These are phyloP conservation scores for Boeremia exigua DNA, from an alignment of 2,329 filamentous ascomycete species.

Conservation along the genomic window DNA sequence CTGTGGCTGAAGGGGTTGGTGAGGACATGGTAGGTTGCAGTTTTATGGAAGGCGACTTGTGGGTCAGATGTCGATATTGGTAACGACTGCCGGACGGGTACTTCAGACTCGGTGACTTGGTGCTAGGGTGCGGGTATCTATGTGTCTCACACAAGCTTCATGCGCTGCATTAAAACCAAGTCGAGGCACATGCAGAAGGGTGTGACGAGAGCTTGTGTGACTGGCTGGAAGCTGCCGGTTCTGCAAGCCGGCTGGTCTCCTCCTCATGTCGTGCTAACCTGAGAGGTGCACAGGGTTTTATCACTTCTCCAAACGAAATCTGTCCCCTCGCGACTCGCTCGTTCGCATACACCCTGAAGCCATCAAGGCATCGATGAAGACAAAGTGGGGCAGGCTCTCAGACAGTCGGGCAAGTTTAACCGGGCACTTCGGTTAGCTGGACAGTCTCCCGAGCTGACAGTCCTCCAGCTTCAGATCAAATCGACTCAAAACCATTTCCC, in stretches of 20 bases:
- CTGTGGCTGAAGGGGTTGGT: conserved; percentile 35
- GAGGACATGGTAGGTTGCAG: conserved; percentile 31
- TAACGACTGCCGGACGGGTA: neutral
- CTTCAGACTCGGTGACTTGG: neutral
- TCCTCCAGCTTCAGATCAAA: no score
- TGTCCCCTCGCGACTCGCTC: neutral
- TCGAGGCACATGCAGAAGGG: conserved; percentile 23
- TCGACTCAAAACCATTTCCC: no score
- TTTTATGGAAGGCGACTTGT: neutral
- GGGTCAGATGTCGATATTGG: neutral
- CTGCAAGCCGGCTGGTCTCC: neutral
- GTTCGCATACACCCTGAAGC: neutral
- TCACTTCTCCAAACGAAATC: neutral
- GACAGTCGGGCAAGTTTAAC: no score
- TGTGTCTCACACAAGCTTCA: conserved; percentile 11
- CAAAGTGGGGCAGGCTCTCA: no score
- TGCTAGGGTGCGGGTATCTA: conserved; percentile 11
- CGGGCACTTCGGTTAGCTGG: no score
- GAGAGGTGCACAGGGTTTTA: neutral
- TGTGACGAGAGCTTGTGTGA: conserved; percentile 33
- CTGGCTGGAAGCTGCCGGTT: conserved; percentile 21
- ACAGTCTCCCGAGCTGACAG: no score
- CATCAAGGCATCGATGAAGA: no score
- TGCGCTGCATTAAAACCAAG: conserved; percentile 12
- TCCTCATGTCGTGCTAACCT: neutral